These are phyloP conservation scores for bread wheat (Triticum aestivum) DNA, from an alignment of 176 grass and related monocot genomes.

Conservation along the genomic window IWGSC_CS_RefSeq_v2.1 NC_057807.1:293973472-293973971, in stretches of 20 bases:
- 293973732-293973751: slow-evolving; percentile 17
- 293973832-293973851: background rate
- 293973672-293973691: slow-evolving; percentile 9
- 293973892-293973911: background rate
- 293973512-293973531: slow-evolving; percentile 25
- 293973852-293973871: background rate
- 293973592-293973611: slow-evolving; percentile 73
- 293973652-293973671: slow-evolving; percentile 17
- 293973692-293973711: slow-evolving; percentile 12
- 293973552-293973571: slow-evolving; percentile 80
- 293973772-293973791: slow-evolving; percentile 24
- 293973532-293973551: slow-evolving; percentile 75
- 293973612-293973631: slow-evolving; percentile 7
- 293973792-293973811: background rate
- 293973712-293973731: slow-evolving; percentile 19
- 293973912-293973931: background rate
- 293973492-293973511: slow-evolving; percentile 9
- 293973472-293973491: slow-evolving; percentile 7
- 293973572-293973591: slow-evolving; percentile 77
- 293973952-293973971: background rate
- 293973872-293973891: background rate
- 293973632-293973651: slow-evolving; percentile 17
- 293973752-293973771: slow-evolving; percentile 14
- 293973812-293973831: background rate
- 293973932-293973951: background rate